phyloP scores from a whole-genome alignment of 2,329 filamentous ascomycete genomes.

The Pseudophaeomoniella oleicola region DNA sequence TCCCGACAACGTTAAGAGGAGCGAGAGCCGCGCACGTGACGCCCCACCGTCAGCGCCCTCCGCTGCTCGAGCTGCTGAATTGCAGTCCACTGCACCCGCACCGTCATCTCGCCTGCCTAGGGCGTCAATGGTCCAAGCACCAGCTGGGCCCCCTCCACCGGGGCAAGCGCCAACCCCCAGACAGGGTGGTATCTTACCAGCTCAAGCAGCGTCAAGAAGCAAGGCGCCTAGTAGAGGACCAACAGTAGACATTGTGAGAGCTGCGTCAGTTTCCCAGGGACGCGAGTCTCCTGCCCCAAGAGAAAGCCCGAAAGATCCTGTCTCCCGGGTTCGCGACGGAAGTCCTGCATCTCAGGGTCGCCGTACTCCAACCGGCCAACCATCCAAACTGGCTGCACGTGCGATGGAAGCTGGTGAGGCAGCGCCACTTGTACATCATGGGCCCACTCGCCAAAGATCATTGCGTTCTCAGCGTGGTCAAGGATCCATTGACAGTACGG shows the following conservation, averaged over 20 bases:
- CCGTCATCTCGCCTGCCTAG: slow-evolving; percentile 43
- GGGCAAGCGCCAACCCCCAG: slow-evolving; percentile 47
- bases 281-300: slow-evolving; percentile 31
- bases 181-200: slow-evolving; percentile 11
- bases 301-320: slow-evolving; percentile 22
- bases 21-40: slow-evolving; percentile 4
- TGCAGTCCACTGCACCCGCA: not conserved
- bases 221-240: slow-evolving; percentile 16
- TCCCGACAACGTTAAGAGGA: slow-evolving; percentile 17
- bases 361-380: slow-evolving; percentile 45
- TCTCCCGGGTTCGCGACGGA: slow-evolving; percentile 27
- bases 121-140: slow-evolving; percentile 43
- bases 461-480: slow-evolving; percentile 45
- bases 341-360: slow-evolving; percentile 43
- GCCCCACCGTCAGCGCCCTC: not conserved
- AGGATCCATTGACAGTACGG: slow-evolving; percentile 53
- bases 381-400: slow-evolving; percentile 23
- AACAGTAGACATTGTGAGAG: slow-evolving; percentile 24
- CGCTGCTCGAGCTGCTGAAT: slow-evolving; percentile 15
- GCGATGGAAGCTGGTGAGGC: slow-evolving; percentile 32
- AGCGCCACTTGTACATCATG: slow-evolving; percentile 23
- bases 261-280: slow-evolving; percentile 30
- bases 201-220: slow-evolving; percentile 6
- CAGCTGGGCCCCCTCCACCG: slow-evolving; percentile 49
- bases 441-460: slow-evolving; percentile 32